phyloP scores from a whole-genome alignment of 768 basidiomycete genomes.

The Tulasnella sp. region DNA sequence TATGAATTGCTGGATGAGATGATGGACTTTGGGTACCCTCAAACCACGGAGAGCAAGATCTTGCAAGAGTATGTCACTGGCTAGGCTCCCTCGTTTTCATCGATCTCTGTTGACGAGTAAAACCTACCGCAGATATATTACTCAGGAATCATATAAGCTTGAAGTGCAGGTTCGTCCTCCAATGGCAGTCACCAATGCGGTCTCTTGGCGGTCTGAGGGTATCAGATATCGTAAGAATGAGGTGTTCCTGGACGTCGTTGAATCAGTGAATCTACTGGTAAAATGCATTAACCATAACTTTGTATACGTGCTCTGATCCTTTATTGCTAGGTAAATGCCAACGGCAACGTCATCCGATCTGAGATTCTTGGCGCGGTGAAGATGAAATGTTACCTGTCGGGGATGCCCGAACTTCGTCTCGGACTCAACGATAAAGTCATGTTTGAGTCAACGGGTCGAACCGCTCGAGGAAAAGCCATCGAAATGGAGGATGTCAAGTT shows the following conservation, averaged over 20 bases:
- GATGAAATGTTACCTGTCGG: constrained; percentile 99
- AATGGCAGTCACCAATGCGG: constrained; percentile 95
- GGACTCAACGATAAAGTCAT: constrained; percentile 99
- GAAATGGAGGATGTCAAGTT: constrained; percentile 99
- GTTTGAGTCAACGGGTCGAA: constrained; percentile 94
- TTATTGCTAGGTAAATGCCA: constrained; percentile 72
- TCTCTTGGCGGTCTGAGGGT: constrained; percentile 96
- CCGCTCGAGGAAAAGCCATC: constrained; percentile 90
- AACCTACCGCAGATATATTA: constrained; percentile 64
- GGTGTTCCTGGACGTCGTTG: constrained; percentile 96
- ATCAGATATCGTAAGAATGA: constrained; percentile 98
- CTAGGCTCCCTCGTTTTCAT: not conserved
- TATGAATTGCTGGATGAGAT: constrained; percentile 98
- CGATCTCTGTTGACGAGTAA: not conserved
- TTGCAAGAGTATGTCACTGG: constrained; percentile 64
- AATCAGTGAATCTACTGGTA: constrained; percentile 91
- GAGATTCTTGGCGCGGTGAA: constrained; percentile 98
- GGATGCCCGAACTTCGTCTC: constrained; percentile 95
- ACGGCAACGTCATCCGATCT: constrained; percentile 90
- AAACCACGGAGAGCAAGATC: constrained; percentile 99
- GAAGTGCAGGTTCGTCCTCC: constrained; percentile 88
- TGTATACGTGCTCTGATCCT: not conserved
- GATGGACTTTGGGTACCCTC: constrained; percentile 99
- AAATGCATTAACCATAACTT: constrained; percentile 23
- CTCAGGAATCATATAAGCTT: constrained; percentile 94